Conservation (phyloP, 352 stramenopile species). For the Globisporangium yorkense region DNA sequence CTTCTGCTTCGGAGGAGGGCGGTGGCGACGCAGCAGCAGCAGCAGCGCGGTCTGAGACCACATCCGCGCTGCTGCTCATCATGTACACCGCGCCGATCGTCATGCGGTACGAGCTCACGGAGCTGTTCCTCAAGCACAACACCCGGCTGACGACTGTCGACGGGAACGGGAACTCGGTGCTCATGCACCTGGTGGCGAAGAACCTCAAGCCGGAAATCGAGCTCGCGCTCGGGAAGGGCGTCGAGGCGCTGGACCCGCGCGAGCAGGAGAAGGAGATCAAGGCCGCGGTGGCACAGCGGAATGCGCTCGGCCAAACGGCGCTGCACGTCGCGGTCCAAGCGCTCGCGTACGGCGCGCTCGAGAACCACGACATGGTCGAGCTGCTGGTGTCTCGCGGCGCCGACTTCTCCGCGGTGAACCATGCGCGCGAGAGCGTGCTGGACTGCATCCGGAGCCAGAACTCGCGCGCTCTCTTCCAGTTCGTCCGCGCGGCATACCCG, state of each 20-base stretch:
- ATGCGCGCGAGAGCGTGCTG: conserved; percentile 26
- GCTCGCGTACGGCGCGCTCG: conserved; percentile 49
- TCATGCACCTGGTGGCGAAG: conserved; percentile 49
- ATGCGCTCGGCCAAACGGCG: conserved; percentile 34
- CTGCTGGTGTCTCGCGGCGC: conserved; percentile 35
- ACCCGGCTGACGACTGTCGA: conserved; percentile 43
- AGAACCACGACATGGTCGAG: conserved; percentile 45
- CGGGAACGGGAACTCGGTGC: conserved; percentile 43
- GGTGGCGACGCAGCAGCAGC: conserved; percentile 25
- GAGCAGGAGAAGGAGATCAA: conserved; percentile 35
- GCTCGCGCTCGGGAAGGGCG: conserved; percentile 28
- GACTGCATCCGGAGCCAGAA: conserved; percentile 49
- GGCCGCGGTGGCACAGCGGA: conserved; percentile 31
- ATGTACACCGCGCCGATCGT: conserved; percentile 24
- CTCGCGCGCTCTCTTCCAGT: conserved; percentile 51
- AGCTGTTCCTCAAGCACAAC: conserved; percentile 45
- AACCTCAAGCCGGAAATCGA: conserved; percentile 47
- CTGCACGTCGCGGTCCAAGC: conserved; percentile 58
- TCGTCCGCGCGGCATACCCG: conserved; percentile 33
- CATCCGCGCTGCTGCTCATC: conserved; percentile 40
- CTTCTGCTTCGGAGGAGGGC: conserved; percentile 13
- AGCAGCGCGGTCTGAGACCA: conserved; percentile 36
- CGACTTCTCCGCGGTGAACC: conserved; percentile 24
- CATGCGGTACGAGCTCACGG: conserved; percentile 33
- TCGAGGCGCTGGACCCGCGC: conserved; percentile 39